Evolutionary conservation across 495 filamentous ascomycete genomes (phyloP), one percentile per base, ranked within the genome.

Genomic region (Podospora comata): DNA sequence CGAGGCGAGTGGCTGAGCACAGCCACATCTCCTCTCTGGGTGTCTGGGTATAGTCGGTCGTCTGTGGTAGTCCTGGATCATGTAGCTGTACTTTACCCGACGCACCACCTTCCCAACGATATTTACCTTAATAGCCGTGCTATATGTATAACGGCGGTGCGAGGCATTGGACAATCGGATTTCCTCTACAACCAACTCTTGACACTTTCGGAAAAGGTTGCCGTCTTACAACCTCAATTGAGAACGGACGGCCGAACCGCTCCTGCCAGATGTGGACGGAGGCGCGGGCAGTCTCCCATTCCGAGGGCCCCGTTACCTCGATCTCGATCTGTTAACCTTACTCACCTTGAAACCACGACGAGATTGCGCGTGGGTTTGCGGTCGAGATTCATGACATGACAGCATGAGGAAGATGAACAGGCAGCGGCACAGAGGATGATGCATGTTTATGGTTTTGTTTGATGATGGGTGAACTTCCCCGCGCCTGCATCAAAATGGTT

Each of bases 131-230:
- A 48, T 13, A 48, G 39, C 39, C 39, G 39, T 48, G 39, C 15
- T 48, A 48, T 48, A 13, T 48, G 39, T 58, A 58, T 58, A 58
- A 58, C 55, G 55, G 55, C 55, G n/a, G 7, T 26, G n/a, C 55
- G 55, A 26, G 55, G 55, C 55, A 26, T 58, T 58, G 55, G 55
- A 58, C 55, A 58, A 26, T 26, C 55, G 23, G 55, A 48, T 48
- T 48, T 11, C 15, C 39, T 48, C 13, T 32, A 32, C 30, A 56
- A 20, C 9, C n/a, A 58, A 0, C 13, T 20, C 23, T 19, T 58
- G 19, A 58, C 23, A 58, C n/a, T 58, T 58, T 58, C 55, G 55
- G 55, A 58, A 58, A 58, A 58, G n/a, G 55, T 13, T 58, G 23
- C 55, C 55, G 55, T 19, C 39, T 48, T 11, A 48, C 39, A 48